Conservation (phyloP, 352 stramenopile species). For the Pythium aquatile region DNA sequence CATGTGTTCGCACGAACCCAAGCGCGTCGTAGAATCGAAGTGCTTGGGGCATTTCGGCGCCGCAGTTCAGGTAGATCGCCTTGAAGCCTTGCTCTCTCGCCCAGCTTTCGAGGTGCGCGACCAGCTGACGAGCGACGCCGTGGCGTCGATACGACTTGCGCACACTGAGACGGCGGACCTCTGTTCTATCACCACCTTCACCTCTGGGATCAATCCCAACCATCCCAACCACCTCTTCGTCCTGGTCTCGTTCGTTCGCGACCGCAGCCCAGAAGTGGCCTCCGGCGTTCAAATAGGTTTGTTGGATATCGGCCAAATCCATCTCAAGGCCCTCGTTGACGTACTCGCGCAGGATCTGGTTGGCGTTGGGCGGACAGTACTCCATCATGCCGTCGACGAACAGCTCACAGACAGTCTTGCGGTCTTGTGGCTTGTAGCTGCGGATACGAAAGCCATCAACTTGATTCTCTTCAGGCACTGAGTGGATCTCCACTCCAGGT, state of each 20-base stretch:
- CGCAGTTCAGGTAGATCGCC: conserved; percentile 35
- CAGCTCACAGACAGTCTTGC: conserved; percentile 16
- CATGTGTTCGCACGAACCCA: conserved; percentile 6
- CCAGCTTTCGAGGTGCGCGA: conserved; percentile 44
- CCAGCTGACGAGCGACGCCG: conserved; percentile 35
- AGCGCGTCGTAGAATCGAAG: conserved; percentile 25
- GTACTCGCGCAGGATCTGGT: conserved; percentile 21
- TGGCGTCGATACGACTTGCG: conserved; percentile 32
- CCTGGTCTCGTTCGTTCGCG: conserved; percentile 14
- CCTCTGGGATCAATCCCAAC: conserved; percentile 14
- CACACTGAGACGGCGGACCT: conserved; percentile 43
- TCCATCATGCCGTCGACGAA: conserved; percentile 23
- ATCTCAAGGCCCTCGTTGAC: conserved; percentile 28
- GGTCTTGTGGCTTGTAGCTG: conserved; percentile 20
- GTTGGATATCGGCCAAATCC: conserved; percentile 37
- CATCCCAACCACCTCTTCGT: conserved; percentile 25
- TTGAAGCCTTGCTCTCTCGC: conserved; percentile 22
- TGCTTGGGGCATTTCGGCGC: conserved; percentile 31
- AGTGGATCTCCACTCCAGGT: neutral
- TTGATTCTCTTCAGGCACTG: neutral
- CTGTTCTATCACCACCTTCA: neutral
- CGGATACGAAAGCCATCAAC: conserved; percentile 12
- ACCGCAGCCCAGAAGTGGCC: conserved; percentile 54
- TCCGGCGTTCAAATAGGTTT: conserved; percentile 35
- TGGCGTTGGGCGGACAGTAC: conserved; percentile 11